These are phyloP conservation scores for Beverwykella pulmonaria DNA, from an alignment of 495 filamentous ascomycete species.

Conservation along the genomic window DNA sequence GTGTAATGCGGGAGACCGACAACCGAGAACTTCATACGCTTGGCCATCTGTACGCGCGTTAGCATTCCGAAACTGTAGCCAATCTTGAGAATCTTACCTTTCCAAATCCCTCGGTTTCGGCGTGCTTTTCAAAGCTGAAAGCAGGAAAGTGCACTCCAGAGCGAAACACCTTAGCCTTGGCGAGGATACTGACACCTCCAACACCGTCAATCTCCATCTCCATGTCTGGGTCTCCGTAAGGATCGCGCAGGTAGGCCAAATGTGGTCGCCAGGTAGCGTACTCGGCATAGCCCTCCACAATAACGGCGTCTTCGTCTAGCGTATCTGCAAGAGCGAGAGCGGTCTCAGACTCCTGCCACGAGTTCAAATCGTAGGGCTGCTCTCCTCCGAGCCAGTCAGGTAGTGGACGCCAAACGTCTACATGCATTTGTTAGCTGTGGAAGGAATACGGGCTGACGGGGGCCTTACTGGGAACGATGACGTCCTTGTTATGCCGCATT, in stretches of 20 bases:
- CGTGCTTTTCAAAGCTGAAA: slow-evolving; percentile 98
- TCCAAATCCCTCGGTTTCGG: slow-evolving; percentile 97
- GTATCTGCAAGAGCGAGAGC: slow-evolving; percentile 91
- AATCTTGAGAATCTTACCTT: slow-evolving; percentile 65
- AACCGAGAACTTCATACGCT: slow-evolving; percentile 93
- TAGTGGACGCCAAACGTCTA: slow-evolving; percentile 97
- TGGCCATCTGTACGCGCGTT: slow-evolving; percentile 76
- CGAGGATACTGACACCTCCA: slow-evolving; percentile 94
- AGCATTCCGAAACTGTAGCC: background rate
- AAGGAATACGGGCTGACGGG: background rate
- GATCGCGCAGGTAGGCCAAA: slow-evolving; percentile 94
- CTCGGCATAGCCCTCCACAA: slow-evolving; percentile 98
- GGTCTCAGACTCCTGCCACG: slow-evolving; percentile 99
- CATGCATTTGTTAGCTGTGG: slow-evolving; percentile 14
- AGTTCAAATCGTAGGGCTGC: slow-evolving; percentile 98
- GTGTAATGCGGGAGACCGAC: slow-evolving; percentile 97
- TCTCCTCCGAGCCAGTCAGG: slow-evolving; percentile 99
- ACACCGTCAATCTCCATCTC: slow-evolving; percentile 99
- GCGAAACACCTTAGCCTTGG: slow-evolving; percentile 93
- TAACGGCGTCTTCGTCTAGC: slow-evolving; percentile 96
- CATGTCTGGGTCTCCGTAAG: slow-evolving; percentile 97
- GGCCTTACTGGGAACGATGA: slow-evolving; percentile 96
- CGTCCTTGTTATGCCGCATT: slow-evolving; percentile 98
- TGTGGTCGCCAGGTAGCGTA: slow-evolving; percentile 99
- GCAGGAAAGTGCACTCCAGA: slow-evolving; percentile 96